These are phyloP conservation scores for Eucalyptus coolabah DNA, from an alignment of 345 rosid species.

Conservation along the genomic window DNA sequence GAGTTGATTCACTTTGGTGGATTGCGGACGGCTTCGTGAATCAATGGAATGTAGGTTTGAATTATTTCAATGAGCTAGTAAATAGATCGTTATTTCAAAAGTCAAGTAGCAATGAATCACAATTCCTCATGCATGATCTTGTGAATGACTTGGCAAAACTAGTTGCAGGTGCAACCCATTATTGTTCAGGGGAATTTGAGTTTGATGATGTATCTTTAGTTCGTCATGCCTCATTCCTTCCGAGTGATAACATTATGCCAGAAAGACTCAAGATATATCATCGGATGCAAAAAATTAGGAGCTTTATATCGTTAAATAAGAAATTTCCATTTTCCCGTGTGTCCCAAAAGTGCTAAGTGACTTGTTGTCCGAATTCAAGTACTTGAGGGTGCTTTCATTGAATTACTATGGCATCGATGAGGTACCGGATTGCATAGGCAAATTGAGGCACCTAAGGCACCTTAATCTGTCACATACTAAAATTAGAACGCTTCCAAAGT, in stretches of 20 bases:
- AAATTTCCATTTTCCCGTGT: rapidly evolving
- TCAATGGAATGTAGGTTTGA: background rate
- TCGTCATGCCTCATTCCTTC: background rate
- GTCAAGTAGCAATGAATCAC: rapidly evolving
- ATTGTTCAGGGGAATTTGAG: rapidly evolving
- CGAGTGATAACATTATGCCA: rapidly evolving
- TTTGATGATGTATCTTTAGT: background rate
- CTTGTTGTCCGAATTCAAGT: rapidly evolving
- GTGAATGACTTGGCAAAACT: background rate
- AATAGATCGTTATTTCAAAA: background rate
- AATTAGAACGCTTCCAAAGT: background rate
- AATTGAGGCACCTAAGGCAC: background rate
- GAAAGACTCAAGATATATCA: background rate
- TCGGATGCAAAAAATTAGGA: background rate
- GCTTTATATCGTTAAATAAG: background rate
- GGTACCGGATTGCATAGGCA: background rate
- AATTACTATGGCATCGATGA: rapidly evolving
- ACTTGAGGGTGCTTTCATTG: background rate
- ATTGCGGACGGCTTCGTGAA: background rate
- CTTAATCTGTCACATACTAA: rapidly evolving
- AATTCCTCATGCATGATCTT: background rate
- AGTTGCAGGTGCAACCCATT: background rate
- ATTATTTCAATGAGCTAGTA: background rate
- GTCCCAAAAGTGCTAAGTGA: background rate
- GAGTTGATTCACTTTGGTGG: background rate